Base-by-base conservation (phyloP, 768 basidiomycete genomes). In the Coprinopsis strossmayeri region DNA sequence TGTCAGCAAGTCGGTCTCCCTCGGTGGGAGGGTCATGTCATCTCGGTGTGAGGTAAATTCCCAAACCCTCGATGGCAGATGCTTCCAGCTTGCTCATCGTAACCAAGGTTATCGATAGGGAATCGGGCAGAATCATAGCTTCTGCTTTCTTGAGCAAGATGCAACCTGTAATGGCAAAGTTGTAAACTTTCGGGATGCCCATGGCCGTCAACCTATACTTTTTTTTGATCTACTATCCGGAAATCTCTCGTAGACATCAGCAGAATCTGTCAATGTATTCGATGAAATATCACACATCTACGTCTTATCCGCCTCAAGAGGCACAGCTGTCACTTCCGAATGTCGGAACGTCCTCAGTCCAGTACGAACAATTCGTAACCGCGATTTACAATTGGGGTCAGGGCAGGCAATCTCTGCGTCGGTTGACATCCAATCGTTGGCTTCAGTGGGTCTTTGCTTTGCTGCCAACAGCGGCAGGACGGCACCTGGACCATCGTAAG, bases 91-190 rank as follows among this genome's bases (percentile, higher is more conserved):
- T n/a, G n/a, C n/a, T n/a, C n/a, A n/a, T n/a, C n/a, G n/a, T n/a
- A n/a, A n/a, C n/a, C n/a, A n/a, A 87, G 83, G 69, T 87, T 38
- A 55, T 77, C 32, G 79, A 84, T 60, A 82, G 79, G 53, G 63
- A 69, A 43, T 71, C 73, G 2, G 81, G 82, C 15, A 67, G 77
- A 49, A 64, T 79, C 34, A 66, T 86, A 43, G 84, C 83, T 5
- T 84, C 84, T 1, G 82, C 81, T 1, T 76, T 79, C 52, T 63
- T 85, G 43, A 84, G 75, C 67, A 85, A 86, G 64, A 87, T 85
- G 84, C 82, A 87, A 59, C 84, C 85, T 50, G 61, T 60, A 5
- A 49, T 64, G 30, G 63, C 78, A 20, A 79, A 77, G 55, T 64
- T 81, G 49, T 81, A 40, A 57, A 34, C 20, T 15, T 28, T 49